Conservation (phyloP, 2,329 filamentous ascomycete species). For the Diaporthe caulivora region DNA sequence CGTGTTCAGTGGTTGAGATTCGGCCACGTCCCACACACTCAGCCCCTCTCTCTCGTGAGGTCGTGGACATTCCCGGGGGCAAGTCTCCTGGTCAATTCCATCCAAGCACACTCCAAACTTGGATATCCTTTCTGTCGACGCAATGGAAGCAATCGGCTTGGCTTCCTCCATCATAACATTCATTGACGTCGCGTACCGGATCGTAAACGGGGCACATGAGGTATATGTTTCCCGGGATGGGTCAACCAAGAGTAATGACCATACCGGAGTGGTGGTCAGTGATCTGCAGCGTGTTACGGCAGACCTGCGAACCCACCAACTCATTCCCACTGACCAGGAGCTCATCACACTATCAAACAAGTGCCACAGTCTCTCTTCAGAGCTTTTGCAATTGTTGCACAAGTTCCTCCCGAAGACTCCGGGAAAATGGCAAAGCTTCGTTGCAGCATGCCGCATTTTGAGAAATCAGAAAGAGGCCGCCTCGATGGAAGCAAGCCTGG, state of each 20-base stretch:
- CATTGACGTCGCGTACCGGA: slow-evolving; percentile 18
- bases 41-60: neutral
- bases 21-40: neutral
- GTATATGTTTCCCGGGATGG: slow-evolving; percentile 12
- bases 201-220: neutral
- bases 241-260: neutral
- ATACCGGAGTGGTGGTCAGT: slow-evolving; percentile 14
- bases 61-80: neutral
- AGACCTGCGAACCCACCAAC: slow-evolving; percentile 1
- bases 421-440: slow-evolving; percentile 23
- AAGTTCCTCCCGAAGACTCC: slow-evolving; percentile 9
- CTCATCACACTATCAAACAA: neutral
- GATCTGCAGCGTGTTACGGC: slow-evolving; percentile 12
- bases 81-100: no score
- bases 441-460: slow-evolving; percentile 7
- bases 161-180: slow-evolving; percentile 25
- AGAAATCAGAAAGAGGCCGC: slow-evolving; percentile 20
- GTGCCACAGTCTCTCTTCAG: slow-evolving; percentile 1
- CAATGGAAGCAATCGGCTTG: slow-evolving; percentile 7
- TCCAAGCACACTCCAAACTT: no score
- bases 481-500: neutral
- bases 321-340: neutral
- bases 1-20: neutral
- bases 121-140: no score
- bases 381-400: slow-evolving; percentile 9